Percentiles rank a stretch among this genome's conserved stretches.
Evolutionary conservation across 2,329 filamentous ascomycete genomes (phyloP).

Genomic region (Phyllachora maydis): DNA sequence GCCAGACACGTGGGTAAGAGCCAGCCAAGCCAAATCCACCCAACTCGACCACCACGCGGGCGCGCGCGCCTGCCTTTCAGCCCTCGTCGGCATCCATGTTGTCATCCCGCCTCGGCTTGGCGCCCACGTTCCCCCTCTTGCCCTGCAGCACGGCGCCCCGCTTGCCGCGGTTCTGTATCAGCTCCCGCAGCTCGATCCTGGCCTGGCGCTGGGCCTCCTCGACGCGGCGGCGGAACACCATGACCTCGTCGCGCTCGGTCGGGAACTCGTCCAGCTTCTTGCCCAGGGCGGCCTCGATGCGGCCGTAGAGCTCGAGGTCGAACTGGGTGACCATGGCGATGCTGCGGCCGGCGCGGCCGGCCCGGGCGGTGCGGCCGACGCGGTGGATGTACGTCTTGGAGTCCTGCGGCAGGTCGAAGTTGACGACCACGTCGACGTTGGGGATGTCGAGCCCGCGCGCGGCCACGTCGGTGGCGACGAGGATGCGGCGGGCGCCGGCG

Average conservation of each 20-base stretch:
- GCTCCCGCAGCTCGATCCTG: conserved; percentile 28
- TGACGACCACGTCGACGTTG: conserved; percentile 70
- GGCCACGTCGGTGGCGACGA: conserved; percentile 88
- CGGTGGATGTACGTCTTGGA: conserved; percentile 83
- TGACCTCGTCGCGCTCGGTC: conserved; percentile 61
- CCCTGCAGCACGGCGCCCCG: conserved; percentile 25
- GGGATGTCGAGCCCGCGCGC: conserved; percentile 85
- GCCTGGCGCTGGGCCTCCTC: conserved; percentile 70
- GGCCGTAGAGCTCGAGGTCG: conserved; percentile 58
- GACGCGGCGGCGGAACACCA: conserved; percentile 59
- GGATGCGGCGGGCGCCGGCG: conserved; percentile 56
- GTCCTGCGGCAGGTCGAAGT: conserved; percentile 67
- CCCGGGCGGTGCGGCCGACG: conserved; percentile 72
- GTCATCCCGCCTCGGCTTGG: conserved; percentile 21
- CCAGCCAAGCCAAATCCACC: too few species aligned
- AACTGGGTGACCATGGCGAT: conserved; percentile 75
- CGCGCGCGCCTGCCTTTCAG: too few species aligned
- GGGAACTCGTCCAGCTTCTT: conserved; percentile 45
- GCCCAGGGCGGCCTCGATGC: conserved; percentile 71
- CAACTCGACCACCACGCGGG: too few species aligned
- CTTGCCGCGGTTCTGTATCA: conserved; percentile 31
- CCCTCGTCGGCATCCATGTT: too few species aligned
- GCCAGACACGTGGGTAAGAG: too few species aligned
- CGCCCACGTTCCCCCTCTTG: conserved; percentile 19
- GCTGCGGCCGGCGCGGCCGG: conserved; percentile 66